phyloP scores from a whole-genome alignment of 2,329 filamentous ascomycete species.

The Lecanoromycetidae sp. region DNA sequence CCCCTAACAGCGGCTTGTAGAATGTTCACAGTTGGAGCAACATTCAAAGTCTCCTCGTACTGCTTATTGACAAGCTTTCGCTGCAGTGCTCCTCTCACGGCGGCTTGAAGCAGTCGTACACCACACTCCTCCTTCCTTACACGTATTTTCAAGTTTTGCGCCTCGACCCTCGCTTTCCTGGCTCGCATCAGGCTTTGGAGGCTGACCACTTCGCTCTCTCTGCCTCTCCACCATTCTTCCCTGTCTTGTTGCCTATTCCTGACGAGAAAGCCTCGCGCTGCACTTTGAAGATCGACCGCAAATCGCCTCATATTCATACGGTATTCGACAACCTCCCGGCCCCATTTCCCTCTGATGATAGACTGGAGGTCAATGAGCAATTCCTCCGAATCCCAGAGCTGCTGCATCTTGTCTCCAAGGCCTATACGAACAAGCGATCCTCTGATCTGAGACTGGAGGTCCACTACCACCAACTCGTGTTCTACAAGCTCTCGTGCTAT shows the following conservation, averaged over 20 bases:
- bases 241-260: constrained; percentile 51
- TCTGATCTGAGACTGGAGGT: constrained; percentile 76
- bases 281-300: constrained; percentile 67
- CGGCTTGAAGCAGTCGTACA: constrained; percentile 42
- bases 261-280: constrained; percentile 62
- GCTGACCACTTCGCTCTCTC: constrained; percentile 59
- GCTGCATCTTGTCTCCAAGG: constrained; percentile 73
- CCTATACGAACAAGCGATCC: constrained; percentile 67
- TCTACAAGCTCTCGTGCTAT: constrained; percentile 71
- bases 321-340: constrained; percentile 71
- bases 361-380: constrained; percentile 72
- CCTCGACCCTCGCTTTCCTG: constrained; percentile 31
- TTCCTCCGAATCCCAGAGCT: constrained; percentile 75
- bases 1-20: constrained; percentile 51
- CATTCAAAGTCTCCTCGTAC: constrained; percentile 49
- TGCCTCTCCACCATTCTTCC: constrained; percentile 55
- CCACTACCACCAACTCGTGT: constrained; percentile 57
- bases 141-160: constrained; percentile 30
- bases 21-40: constrained; percentile 49
- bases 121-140: constrained; percentile 31
- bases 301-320: constrained; percentile 72
- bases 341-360: constrained; percentile 74
- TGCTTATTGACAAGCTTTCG: constrained; percentile 35
- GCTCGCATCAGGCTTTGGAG: constrained; percentile 71
- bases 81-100: constrained; percentile 38